A percentile compares a stretch with the other conserved stretches of the same genome.
These are phyloP conservation scores for Rhinocladiella similis DNA, from an alignment of 2,329 filamentous ascomycete genomes.

Conservation along the genomic window DNA sequence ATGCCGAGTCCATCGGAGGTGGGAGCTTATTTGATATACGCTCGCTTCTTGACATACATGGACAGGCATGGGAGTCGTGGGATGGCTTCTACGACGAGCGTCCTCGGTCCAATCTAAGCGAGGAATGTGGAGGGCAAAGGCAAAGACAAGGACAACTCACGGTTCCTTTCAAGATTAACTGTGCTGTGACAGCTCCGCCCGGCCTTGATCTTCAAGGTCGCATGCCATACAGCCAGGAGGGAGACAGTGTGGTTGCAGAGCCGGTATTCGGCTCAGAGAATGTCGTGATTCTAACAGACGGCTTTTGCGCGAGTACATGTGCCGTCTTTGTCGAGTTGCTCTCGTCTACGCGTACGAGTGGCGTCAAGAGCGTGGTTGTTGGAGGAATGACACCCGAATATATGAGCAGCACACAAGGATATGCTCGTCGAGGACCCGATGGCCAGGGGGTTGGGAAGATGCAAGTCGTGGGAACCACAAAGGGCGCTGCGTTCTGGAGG, in stretches of 20 bases:
- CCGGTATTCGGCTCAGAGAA: slow-evolving; percentile 27
- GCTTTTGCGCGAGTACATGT: slow-evolving; percentile 62
- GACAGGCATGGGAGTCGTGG: slow-evolving; percentile 43
- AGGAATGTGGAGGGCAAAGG: too few relatives aligned
- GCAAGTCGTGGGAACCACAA: slow-evolving; percentile 5
- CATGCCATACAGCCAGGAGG: not conserved
- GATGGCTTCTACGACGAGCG: slow-evolving; percentile 43
- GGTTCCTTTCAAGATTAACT: slow-evolving; percentile 8
- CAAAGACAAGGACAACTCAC: not conserved
- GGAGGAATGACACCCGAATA: too few relatives aligned
- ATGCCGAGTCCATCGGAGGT: slow-evolving; percentile 10
- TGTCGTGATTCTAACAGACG: slow-evolving; percentile 52
- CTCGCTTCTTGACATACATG: slow-evolving; percentile 31
- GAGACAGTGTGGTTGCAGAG: not conserved
- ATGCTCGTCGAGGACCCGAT: too few relatives aligned
- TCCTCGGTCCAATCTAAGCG: too few relatives aligned
- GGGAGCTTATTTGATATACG: slow-evolving; percentile 34
- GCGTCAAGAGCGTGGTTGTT: too few relatives aligned
- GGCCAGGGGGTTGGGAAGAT: not conserved
- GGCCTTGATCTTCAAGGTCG: not conserved
- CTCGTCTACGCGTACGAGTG: slow-evolving; percentile 26
- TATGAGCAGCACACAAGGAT: too few relatives aligned
- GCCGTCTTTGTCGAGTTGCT: slow-evolving; percentile 59
- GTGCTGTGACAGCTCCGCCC: not conserved
- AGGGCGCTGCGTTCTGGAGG: slow-evolving; percentile 10